Base-by-base conservation (phyloP, 1,139 yeast genomes). In the Schwanniomyces etchellsii region DNA sequence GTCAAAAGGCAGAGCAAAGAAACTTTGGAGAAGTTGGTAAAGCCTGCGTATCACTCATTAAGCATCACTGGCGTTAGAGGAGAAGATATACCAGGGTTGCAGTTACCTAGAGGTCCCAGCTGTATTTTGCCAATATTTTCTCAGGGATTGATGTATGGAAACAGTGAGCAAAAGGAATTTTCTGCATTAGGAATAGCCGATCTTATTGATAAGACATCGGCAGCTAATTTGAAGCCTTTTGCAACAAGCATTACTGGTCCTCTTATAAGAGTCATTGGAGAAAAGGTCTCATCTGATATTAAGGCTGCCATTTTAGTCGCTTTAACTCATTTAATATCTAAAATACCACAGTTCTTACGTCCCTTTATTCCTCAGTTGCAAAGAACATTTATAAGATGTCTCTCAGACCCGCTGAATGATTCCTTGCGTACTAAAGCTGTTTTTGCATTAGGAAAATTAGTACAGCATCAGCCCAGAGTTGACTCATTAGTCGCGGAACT, bases 301-400 rank as follows among this genome's bases (percentile, higher is more conserved):
- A 91, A 91, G 68, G 81, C 95, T 20, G 95, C 95, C 16, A 91
- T 93, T 44, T 68, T 93, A 50, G 70, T 72, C 43, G 95, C 97
- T 1, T 71, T 93, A 55, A 83, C 83, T 49, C 74, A 75, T 40
- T 66, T 93, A 48, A 75, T 93, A 49, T 60, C 64, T 24, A 85
- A 86, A 65, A 83, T 91, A 45, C 96, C 98, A 4, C 86, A 82
- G 50, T 85, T 86, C 54, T 70, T 93, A 57, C 77, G 93, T 51
- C 98, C 99, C 9, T 93, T 93, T 55, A 77, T 91, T 57, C 99
- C 99, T 6, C 99, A 93, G 64, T 69, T 93, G 44, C 98, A 93
- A 61, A 76, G 99, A 56, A 93, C 98, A 1, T 93, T 91, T 63
- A 95, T 93, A 28, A 83, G 94, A 54, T 84, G 95, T 1, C 68